Evolutionary conservation across 495 filamentous ascomycete genomes (phyloP).

Genomic region (Penicillium coffeae): DNA sequence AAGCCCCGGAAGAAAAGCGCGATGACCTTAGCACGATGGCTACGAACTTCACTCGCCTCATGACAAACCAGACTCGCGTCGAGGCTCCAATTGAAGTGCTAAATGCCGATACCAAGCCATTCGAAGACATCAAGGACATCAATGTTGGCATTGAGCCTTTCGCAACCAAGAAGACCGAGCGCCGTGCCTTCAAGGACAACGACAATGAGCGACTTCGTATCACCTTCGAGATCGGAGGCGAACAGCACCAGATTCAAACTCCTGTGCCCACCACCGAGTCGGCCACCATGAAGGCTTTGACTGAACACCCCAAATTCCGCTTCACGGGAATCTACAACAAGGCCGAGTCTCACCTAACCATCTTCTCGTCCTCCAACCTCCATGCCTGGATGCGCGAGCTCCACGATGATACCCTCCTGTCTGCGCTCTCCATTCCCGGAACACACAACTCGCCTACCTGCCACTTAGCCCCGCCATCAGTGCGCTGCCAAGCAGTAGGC

Average conservation of each 20-base stretch:
- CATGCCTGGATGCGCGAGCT: conserved; percentile 78
- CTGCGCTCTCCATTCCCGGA: conserved; percentile 84
- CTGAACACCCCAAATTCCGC: conserved; percentile 52
- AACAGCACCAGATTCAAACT: conserved; percentile 58
- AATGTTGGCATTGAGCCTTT: conserved; percentile 58
- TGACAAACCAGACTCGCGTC: conserved; percentile 42
- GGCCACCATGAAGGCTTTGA: conserved; percentile 51
- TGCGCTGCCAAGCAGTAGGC: conserved; percentile 84
- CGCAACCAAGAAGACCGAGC: conserved; percentile 50
- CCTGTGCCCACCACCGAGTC: conserved; percentile 54
- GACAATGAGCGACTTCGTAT: conserved; percentile 57
- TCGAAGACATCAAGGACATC: conserved; percentile 49
- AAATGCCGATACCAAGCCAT: conserved; percentile 49
- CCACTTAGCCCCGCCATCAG: conserved; percentile 79
- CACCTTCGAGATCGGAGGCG: conserved; percentile 57
- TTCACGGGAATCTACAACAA: conserved; percentile 74
- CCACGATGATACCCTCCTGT: conserved; percentile 63
- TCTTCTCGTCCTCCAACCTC: conserved; percentile 71
- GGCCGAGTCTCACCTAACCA: conserved; percentile 59
- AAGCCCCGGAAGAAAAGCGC: conserved; percentile 42
- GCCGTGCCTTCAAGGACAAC: conserved; percentile 40
- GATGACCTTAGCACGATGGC: conserved; percentile 42
- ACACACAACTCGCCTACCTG: conserved; percentile 92
- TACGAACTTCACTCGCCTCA: conserved; percentile 48
- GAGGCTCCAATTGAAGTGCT: conserved; percentile 41